Evolutionary conservation across 148 eudicot species (phyloP).

Genomic region (Cornus florida): DNA sequence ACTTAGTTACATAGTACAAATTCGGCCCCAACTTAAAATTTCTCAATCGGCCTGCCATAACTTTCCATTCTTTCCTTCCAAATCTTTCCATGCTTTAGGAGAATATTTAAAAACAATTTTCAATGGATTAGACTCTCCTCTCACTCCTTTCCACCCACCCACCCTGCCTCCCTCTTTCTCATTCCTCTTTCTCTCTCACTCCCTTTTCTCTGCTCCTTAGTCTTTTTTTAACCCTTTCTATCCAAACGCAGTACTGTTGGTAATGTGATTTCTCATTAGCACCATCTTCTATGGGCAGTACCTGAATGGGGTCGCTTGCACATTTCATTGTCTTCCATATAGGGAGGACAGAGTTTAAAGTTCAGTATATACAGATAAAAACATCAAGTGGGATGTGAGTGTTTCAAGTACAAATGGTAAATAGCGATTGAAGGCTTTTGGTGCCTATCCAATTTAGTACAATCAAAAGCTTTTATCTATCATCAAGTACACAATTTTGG

Average conservation of each 20-base stretch:
- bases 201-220: too few species aligned
- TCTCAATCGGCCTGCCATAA: too few species aligned
- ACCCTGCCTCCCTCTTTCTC: too few species aligned
- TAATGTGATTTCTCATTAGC: background rate
- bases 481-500: conserved; percentile 15
- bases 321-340: conserved; percentile 18
- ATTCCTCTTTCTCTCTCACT: too few species aligned
- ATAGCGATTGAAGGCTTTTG: background rate
- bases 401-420: conserved; percentile 27
- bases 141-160: too few species aligned
- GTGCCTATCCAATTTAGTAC: conserved; percentile 2
- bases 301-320: background rate
- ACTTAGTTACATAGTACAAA: too few species aligned
- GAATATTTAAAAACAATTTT: too few species aligned
- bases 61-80: too few species aligned
- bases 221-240: too few species aligned
- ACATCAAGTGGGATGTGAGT: conserved; percentile 1
- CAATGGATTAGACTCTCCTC: too few species aligned
- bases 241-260: background rate
- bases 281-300: background rate
- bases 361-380: background rate
- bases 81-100: too few species aligned
- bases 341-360: conserved; percentile 19
- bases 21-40: too few species aligned
- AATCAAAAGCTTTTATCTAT: background rate